Conservation (phyloP, 805 yeast genomes). For the Saccharomyces paradoxus region DNA sequence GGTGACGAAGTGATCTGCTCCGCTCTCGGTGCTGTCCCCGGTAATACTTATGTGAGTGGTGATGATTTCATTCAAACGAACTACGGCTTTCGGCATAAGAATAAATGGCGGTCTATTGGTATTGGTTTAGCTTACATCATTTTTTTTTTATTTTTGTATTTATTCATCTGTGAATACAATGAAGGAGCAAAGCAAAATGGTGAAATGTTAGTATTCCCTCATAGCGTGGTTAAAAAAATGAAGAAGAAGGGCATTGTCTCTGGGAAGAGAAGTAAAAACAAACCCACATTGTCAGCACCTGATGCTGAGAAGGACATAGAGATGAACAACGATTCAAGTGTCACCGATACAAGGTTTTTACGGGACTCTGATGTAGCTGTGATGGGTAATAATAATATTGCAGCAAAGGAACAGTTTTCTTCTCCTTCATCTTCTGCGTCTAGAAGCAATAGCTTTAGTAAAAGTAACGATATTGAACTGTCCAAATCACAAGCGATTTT, state of each 20-base stretch:
- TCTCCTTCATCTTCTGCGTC: background rate
- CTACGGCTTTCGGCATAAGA: slow-evolving; percentile 33
- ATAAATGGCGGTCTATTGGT: slow-evolving; percentile 54
- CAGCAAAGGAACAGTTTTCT: background rate
- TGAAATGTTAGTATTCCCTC: slow-evolving; percentile 47
- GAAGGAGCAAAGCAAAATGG: slow-evolving; percentile 49
- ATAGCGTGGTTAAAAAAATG: slow-evolving; percentile 37
- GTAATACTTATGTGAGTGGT: slow-evolving; percentile 39
- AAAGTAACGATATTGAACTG: slow-evolving; percentile 1
- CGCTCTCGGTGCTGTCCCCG: slow-evolving; percentile 43
- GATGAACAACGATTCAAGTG: slow-evolving; percentile 5
- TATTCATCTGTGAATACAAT: slow-evolving; percentile 40
- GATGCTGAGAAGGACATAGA: slow-evolving; percentile 1
- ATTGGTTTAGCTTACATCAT: slow-evolving; percentile 42
- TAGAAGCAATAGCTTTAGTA: background rate
- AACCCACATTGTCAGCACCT: background rate
- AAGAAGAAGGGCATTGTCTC: slow-evolving; percentile 28
- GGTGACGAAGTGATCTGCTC: slow-evolving; percentile 34
- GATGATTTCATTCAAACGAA: slow-evolving; percentile 34
- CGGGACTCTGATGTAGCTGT: slow-evolving; percentile 12
- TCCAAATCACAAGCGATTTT: slow-evolving; percentile 40
- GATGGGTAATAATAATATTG: background rate
- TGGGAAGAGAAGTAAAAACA: background rate
- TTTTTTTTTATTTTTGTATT: slow-evolving; percentile 42
- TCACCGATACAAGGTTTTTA: slow-evolving; percentile 19